These are phyloP conservation scores for Phoma sp. DNA, from an alignment of 2,329 filamentous ascomycete species.

Conservation along the genomic window DNA sequence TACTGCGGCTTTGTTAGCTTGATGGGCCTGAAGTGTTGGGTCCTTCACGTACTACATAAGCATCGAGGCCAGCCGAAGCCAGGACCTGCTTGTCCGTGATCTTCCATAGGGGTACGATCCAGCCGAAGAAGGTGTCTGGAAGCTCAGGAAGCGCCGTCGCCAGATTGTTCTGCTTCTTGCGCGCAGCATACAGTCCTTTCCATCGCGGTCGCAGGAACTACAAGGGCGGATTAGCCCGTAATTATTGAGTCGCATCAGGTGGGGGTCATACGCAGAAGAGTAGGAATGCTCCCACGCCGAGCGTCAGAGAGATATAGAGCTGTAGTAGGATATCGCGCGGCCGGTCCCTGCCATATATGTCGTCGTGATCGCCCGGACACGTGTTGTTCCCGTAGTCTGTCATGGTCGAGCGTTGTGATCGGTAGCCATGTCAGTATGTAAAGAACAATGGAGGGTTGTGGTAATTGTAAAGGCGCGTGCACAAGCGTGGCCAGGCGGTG, in stretches of 20 bases:
- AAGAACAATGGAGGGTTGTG: conserved; percentile 1
- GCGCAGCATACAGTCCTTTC: conserved; percentile 87
- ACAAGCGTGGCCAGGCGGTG: conserved; percentile 12
- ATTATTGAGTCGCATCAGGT: conserved; percentile 1
- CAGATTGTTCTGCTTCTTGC: conserved; percentile 76
- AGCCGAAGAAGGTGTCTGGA: conserved; percentile 85
- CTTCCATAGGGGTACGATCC: conserved; percentile 84
- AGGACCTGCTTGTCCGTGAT: conserved; percentile 91
- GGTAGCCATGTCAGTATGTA: conserved; percentile 10
- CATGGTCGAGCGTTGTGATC: conserved; percentile 26
- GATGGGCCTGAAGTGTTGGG: too few relatives aligned
- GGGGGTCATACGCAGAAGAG: conserved; percentile 71
- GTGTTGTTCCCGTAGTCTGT: conserved; percentile 22
- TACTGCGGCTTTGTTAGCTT: conserved; percentile 60
- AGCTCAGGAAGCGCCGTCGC: conserved; percentile 74
- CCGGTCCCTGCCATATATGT: conserved; percentile 41
- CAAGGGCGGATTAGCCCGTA: conserved; percentile 30
- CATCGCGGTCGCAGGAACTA: conserved; percentile 88
- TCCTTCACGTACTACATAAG: conserved; percentile 74
- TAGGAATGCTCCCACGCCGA: conserved; percentile 75
- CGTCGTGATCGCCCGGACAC: conserved; percentile 26
- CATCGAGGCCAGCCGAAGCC: conserved; percentile 88
- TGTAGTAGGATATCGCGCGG: conserved; percentile 63
- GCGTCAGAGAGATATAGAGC: conserved; percentile 71
- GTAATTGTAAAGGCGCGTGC: conserved; percentile 6